Evolutionary conservation across 441 rosid species (phyloP).

Genomic region (Populus hybrid): DNA sequence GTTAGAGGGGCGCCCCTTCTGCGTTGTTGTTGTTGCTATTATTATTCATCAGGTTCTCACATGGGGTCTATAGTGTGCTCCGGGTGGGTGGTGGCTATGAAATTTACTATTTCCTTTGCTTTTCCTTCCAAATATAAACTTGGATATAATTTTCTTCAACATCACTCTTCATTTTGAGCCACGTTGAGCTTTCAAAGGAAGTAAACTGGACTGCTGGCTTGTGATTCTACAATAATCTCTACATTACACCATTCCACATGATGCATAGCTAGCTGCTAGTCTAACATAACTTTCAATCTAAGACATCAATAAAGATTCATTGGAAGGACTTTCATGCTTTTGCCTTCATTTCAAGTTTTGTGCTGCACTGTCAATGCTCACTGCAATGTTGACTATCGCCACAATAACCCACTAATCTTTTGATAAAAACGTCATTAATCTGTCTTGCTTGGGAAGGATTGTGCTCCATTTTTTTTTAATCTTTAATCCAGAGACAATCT

Average conservation of each 20-base stretch:
- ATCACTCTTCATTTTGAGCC: constrained; percentile 8
- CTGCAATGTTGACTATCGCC: not conserved
- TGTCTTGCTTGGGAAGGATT: not conserved
- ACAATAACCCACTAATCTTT: not conserved
- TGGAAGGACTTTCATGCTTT: constrained; percentile 28
- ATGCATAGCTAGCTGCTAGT: constrained; percentile 8
- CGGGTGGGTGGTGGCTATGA: not conserved
- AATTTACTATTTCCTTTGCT: constrained; percentile 4
- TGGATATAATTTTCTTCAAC: constrained; percentile 18
- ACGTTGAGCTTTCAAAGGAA: constrained; percentile 14
- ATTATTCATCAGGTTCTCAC: constrained; percentile 28
- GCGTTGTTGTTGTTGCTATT: not conserved
- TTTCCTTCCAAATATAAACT: constrained; percentile 1
- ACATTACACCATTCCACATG: constrained; percentile 17
- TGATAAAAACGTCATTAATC: not conserved
- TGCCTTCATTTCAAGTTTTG: constrained; percentile 35
- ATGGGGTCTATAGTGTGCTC: constrained; percentile 19
- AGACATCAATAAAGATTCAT: constrained; percentile 14
- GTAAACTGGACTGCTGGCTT: constrained; percentile 13
- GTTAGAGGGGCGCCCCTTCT: not conserved
- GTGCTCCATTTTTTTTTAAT: not conserved
- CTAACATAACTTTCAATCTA: constrained; percentile 37
- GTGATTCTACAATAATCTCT: constrained; percentile 8
- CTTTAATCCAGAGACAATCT: not conserved
- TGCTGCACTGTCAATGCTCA: not conserved